These are phyloP conservation scores for Thraustochytrium sp. DNA, from an alignment of 352 stramenopile genomes.

Conservation along the genomic window DNA sequence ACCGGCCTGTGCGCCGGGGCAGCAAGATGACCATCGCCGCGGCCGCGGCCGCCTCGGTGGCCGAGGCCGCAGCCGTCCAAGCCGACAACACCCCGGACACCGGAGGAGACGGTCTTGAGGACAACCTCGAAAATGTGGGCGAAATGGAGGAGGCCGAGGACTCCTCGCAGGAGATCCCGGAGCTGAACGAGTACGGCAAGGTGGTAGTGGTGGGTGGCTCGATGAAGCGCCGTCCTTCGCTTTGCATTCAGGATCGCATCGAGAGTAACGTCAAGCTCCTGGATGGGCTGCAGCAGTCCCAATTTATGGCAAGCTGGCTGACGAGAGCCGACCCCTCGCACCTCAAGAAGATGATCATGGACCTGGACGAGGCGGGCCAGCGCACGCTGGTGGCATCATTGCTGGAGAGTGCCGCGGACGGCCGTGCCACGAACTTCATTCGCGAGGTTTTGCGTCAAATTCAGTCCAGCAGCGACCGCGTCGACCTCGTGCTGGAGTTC, in stretches of 20 bases:
- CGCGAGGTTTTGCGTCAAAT: background rate
- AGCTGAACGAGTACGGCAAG: background rate
- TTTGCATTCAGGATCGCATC: background rate
- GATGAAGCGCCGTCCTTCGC: background rate
- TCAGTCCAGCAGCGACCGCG: background rate
- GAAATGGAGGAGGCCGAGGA: background rate
- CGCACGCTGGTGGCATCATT: background rate
- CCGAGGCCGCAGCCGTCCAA: background rate
- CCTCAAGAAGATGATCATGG: background rate
- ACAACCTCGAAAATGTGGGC: background rate
- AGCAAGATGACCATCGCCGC: too few species aligned
- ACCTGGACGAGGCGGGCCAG: background rate
- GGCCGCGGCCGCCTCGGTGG: too few species aligned
- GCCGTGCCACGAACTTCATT: constrained; percentile 9
- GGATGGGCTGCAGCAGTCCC: background rate
- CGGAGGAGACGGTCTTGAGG: background rate
- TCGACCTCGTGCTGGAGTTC: constrained; percentile 2
- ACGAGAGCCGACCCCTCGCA: background rate
- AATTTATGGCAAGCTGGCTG: constrained; percentile 4
- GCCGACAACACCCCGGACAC: background rate
- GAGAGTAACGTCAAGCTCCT: background rate
- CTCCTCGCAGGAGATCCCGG: background rate
- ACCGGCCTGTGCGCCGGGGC: too few species aligned
- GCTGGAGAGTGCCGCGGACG: background rate
- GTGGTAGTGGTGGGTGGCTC: background rate